Evolutionary conservation across 495 filamentous ascomycete species (phyloP).

Genomic region (Penicillium pulvis): DNA sequence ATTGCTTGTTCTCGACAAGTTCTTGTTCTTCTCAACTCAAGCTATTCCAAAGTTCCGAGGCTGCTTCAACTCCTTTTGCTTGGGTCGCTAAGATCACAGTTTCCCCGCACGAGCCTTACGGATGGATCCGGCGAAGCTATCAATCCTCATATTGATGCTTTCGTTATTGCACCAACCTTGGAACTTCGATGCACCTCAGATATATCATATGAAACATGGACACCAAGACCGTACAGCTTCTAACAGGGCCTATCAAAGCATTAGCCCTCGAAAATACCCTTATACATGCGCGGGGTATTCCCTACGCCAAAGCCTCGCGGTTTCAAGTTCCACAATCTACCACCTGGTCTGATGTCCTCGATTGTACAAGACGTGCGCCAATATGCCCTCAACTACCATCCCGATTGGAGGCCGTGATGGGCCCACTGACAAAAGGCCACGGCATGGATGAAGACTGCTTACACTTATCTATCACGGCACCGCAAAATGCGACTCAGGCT

Average conservation of each 20-base stretch:
- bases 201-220: neutral
- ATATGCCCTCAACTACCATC: neutral
- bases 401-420: neutral
- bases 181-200: no score
- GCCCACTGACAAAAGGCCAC: neutral
- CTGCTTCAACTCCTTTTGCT: neutral
- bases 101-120: neutral
- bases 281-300: conserved; percentile 14
- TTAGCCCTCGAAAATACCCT: neutral
- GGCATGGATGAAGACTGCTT: conserved; percentile 11
- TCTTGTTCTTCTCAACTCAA: no score
- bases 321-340: conserved; percentile 11
- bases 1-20: no score
- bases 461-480: conserved; percentile 10
- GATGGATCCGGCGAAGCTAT: neutral
- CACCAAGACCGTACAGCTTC: neutral
- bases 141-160: neutral
- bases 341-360: conserved; percentile 4
- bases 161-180: no score
- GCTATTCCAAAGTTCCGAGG: no score
- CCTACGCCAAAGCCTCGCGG: conserved; percentile 13
- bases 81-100: neutral
- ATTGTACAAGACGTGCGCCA: neutral
- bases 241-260: neutral
- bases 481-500: conserved; percentile 4